Evolutionary conservation across 2,329 filamentous ascomycete genomes (phyloP), one percentile per base, ranked within the genome.

Genomic region (Zarea fungicola): DNA sequence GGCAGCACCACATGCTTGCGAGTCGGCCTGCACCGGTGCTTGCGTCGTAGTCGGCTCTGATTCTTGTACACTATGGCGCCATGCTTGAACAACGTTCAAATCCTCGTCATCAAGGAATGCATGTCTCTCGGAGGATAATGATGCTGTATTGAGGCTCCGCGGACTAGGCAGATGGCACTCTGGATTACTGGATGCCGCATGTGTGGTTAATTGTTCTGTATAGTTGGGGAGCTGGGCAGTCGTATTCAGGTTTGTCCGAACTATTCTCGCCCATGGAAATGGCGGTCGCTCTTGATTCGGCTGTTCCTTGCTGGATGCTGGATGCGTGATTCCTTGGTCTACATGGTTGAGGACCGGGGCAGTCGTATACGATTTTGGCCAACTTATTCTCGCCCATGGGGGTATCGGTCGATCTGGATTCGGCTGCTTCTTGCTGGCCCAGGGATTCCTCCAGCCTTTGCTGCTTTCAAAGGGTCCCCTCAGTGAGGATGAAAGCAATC

Each of bases 401-500:
- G n/a, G n/a, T n/a, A n/a, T n/a, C n/a, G n/a, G n/a, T n/a, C n/a
- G n/a, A n/a, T n/a, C n/a, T n/a, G n/a, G n/a, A n/a, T n/a, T 16
- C 22, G 42, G 44, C 55, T 61, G 35, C 22, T 49, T 52, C 25
- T 50, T 60, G 9, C 70, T 67, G 35, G 63, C 58, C 77, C 77
- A 80, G 13, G 77, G 77, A 53, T 80, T 78, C 26, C 61, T 57
- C 77, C 77, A 81, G 19, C 73, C 73, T 2, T 63, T 69, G 34
- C 65, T 58, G 48, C 57, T 62, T 37, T 75, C 71, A 54, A 87
- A 85, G 0, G 84, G 85, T 0, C 84, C 85, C 51, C 67, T 73
- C 3, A 88, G 67, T 6, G 67, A 64, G 6, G 84, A 77, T 11
- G 85, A 84, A 3, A 83, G 61, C 3, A 90, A 70, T 21, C 76